phyloP scores from a whole-genome alignment of 164 flowering plant species.

The Akebia trifoliata region DNA sequence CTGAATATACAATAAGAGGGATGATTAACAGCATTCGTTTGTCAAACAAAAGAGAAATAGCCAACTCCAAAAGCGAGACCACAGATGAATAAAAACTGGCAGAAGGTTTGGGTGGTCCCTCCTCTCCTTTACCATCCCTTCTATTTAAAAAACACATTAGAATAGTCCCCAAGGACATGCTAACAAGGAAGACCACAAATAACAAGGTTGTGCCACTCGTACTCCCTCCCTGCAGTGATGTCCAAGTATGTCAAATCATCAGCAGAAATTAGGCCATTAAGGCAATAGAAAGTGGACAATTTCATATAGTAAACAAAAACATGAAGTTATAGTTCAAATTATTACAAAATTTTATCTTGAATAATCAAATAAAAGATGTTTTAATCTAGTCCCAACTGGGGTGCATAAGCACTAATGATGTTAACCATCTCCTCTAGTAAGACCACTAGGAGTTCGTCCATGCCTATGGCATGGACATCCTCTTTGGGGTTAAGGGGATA shows the following conservation, averaged over 20 bases:
- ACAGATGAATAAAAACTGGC: slow-evolving; percentile 34
- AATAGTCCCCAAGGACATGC: slow-evolving; percentile 72
- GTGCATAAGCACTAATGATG: too few species aligned
- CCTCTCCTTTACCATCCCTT: slow-evolving; percentile 39
- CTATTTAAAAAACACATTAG: slow-evolving; percentile 74
- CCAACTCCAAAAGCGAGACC: slow-evolving; percentile 36
- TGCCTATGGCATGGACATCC: too few species aligned
- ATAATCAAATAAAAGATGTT: too few species aligned
- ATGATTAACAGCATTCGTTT: slow-evolving; percentile 65
- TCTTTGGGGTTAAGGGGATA: too few species aligned
- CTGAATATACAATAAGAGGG: slow-evolving; percentile 91
- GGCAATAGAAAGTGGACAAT: too few species aligned
- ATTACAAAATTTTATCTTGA: too few species aligned
- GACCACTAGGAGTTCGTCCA: too few species aligned
- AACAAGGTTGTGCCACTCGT: slow-evolving; percentile 66
- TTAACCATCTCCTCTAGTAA: too few species aligned
- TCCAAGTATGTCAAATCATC: slow-evolving; percentile 1
- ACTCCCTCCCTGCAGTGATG: slow-evolving; percentile 60
- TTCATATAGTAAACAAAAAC: not conserved
- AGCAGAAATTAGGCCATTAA: too few species aligned
- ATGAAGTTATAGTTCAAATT: too few species aligned
- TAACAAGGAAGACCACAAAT: slow-evolving; percentile 67
- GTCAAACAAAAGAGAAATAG: slow-evolving; percentile 54
- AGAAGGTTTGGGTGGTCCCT: slow-evolving; percentile 31
- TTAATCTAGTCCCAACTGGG: too few species aligned